Evolutionary conservation across 768 basidiomycete genomes (phyloP).

Genomic region (Mycena maculata): DNA sequence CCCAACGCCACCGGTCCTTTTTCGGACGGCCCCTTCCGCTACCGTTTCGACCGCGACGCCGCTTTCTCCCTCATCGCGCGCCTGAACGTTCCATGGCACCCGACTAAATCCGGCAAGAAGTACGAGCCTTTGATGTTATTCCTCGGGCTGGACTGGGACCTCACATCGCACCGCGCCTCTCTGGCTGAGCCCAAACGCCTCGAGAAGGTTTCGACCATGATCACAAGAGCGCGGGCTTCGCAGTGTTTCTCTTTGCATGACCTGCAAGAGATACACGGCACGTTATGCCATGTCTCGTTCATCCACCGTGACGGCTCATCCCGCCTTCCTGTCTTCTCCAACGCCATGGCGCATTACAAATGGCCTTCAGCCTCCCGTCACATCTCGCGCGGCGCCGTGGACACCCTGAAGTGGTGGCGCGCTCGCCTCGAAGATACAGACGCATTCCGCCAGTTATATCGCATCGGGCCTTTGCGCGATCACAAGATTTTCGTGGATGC

Average conservation of each 20-base stretch:
- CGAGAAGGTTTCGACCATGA: neutral
- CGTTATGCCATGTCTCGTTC: neutral
- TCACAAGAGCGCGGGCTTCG: neutral
- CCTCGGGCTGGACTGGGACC: conserved; percentile 45
- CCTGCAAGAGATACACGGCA: conserved; percentile 5
- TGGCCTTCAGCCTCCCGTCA: neutral
- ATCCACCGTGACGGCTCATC: neutral
- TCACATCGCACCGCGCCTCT: conserved; percentile 34
- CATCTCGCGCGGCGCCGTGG: neutral
- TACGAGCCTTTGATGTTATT: conserved; percentile 36
- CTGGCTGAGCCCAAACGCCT: conserved; percentile 42
- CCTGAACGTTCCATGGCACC: conserved; percentile 42
- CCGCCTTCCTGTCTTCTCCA: neutral
- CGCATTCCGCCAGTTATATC: neutral
- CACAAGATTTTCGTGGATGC: neutral
- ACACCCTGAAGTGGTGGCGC: neutral
- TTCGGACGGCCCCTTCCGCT: neutral
- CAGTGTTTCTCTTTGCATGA: neutral
- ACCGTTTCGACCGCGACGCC: neutral
- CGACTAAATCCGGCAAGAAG: conserved; percentile 30
- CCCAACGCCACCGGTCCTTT: neutral
- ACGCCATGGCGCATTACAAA: conserved; percentile 1
- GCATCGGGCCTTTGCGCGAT: neutral
- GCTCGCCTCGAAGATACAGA: neutral
- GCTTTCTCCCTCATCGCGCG: conserved; percentile 16